A percentile compares a stretch with the other conserved stretches of the same genome.
phyloP scores from a whole-genome alignment of 2,329 filamentous ascomycete genomes.

The Raffaelea deltoideospora region DNA sequence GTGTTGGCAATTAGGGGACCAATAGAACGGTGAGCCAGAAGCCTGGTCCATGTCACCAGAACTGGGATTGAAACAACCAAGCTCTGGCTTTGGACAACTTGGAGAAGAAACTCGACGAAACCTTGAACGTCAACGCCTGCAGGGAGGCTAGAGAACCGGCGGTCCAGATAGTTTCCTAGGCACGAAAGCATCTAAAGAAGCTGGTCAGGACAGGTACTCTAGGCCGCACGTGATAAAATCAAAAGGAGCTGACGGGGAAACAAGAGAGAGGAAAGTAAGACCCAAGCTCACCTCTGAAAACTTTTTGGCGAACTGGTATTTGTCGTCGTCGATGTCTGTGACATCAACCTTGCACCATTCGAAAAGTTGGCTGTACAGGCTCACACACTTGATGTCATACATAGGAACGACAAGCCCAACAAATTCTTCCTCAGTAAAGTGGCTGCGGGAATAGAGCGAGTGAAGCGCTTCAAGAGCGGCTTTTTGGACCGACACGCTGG shows the following conservation, averaged over 20 bases:
- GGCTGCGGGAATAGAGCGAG: conserved; percentile 60
- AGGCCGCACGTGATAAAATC: no score
- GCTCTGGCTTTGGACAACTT: conserved; percentile 70
- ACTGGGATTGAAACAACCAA: conserved; percentile 87
- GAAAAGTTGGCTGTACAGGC: conserved; percentile 58
- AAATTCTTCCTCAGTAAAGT: conserved; percentile 66
- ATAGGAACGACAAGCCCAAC: conserved; percentile 62
- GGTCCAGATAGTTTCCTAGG: conserved; percentile 69
- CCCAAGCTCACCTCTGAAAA: conserved; percentile 59
- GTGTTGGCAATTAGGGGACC: conserved; percentile 46
- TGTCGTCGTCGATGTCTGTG: conserved; percentile 75
- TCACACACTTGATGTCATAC: conserved; percentile 57
- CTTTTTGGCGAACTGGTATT: conserved; percentile 86
- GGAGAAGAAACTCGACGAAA: conserved; percentile 66
- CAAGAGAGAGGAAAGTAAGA: neutral
- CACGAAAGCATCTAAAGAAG: conserved; percentile 65
- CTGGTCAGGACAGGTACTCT: neutral
- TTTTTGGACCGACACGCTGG: conserved; percentile 61
- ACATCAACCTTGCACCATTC: conserved; percentile 67
- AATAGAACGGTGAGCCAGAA: conserved; percentile 59
- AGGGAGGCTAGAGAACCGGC: conserved; percentile 54
- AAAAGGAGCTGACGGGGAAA: neutral
- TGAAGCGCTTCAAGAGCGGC: conserved; percentile 73
- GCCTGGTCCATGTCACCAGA: conserved; percentile 74
- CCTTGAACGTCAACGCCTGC: conserved; percentile 49